Conservation (phyloP, 164 flowering plant genomes). For the Buxus sempervirens region DNA sequence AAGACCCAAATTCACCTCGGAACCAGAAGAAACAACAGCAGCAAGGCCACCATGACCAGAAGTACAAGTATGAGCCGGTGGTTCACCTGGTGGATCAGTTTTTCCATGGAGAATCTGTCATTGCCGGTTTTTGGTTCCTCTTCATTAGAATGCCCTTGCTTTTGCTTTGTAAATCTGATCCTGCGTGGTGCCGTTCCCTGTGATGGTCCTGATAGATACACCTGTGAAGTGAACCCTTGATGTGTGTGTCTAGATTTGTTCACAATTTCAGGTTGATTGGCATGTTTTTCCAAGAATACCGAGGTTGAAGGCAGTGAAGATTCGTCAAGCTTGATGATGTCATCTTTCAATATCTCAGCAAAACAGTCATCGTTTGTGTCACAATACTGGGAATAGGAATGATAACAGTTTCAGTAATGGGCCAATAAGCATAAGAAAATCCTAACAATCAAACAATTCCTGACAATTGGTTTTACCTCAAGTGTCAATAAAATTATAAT, state of each 20-base stretch:
- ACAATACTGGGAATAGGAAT: conserved; percentile 26
- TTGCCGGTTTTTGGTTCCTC: background rate
- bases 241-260: background rate
- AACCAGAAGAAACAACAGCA: conserved; percentile 21
- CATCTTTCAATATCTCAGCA: conserved; percentile 65
- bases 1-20: background rate
- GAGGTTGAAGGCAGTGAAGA: conserved; percentile 18
- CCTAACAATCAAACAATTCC: background rate
- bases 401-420: background rate
- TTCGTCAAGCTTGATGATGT: conserved; percentile 56
- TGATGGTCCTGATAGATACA: conserved; percentile 15
- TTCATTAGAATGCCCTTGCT: background rate
- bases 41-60: conserved; percentile 17
- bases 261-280: background rate
- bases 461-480: background rate
- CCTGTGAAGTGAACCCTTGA: background rate
- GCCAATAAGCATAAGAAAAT: background rate
- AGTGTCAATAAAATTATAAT: background rate
- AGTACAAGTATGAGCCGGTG: conserved; percentile 3
- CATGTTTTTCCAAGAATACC: background rate
- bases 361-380: conserved; percentile 45
- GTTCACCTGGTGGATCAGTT: background rate
- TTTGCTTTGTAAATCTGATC: conserved; percentile 25
- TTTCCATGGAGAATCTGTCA: background rate
- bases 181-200: conserved; percentile 55